A percentile compares a stretch with the other conserved stretches of the same genome.
Conservation (phyloP, 371 early-diverging fungal species). For the Parasitella parasitica region DNA sequence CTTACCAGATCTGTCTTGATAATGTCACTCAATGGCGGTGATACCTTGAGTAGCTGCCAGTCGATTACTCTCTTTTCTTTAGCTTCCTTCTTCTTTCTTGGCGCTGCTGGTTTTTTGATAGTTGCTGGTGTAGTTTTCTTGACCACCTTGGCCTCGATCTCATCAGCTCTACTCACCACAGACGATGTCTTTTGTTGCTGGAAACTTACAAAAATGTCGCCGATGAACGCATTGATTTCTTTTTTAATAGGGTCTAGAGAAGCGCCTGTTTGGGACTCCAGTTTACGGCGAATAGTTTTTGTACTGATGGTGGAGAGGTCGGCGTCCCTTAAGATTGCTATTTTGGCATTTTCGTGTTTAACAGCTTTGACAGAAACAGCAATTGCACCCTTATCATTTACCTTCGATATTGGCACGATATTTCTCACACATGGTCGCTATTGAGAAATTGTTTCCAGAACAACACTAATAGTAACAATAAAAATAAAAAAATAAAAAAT, state of each 20-base stretch:
- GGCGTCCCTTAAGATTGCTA: slow-evolving; percentile 43
- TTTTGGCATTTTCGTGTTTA: slow-evolving; percentile 1
- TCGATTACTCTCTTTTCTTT: slow-evolving; percentile 8
- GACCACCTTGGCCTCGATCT: not conserved
- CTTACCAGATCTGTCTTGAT: slow-evolving; percentile 11
- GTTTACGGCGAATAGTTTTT: slow-evolving; percentile 49
- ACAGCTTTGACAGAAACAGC: not conserved
- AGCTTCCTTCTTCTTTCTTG: slow-evolving; percentile 1
- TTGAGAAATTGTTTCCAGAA: no score
- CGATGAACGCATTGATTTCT: slow-evolving; percentile 42
- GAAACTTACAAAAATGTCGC: slow-evolving; percentile 20
- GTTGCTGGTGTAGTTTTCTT: slow-evolving; percentile 1
- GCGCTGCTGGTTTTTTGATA: slow-evolving; percentile 6
- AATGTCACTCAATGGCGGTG: slow-evolving; percentile 31
- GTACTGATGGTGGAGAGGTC: slow-evolving; percentile 54
- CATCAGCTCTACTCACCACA: not conserved
- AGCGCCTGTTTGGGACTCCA: slow-evolving; percentile 33
- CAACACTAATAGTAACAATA: no score
- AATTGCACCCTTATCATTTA: not conserved
- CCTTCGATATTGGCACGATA: slow-evolving; percentile 5
- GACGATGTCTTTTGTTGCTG: not conserved
- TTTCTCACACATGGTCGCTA: slow-evolving; percentile 2
- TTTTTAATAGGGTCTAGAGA: slow-evolving; percentile 35
- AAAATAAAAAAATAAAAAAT: no score
- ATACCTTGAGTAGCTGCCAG: slow-evolving; percentile 19